These are phyloP conservation scores for Myochromella boudieri DNA, from an alignment of 768 basidiomycete species.

Conservation along the genomic window DNA sequence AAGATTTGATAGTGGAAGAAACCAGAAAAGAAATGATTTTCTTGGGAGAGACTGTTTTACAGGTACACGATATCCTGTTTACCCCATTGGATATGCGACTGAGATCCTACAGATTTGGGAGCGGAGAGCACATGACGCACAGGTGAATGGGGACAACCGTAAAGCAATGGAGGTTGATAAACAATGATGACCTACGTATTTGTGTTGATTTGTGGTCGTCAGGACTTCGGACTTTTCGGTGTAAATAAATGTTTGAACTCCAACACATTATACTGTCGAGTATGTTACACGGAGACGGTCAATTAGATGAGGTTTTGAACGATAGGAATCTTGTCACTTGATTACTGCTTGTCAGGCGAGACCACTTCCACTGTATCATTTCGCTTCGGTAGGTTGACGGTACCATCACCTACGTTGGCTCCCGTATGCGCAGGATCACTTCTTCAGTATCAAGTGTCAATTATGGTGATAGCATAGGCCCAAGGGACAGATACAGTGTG, in stretches of 20 bases:
- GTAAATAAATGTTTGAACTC: too few species aligned
- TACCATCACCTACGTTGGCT: not conserved
- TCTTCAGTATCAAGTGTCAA: slow-evolving; percentile 11
- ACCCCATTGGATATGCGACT: slow-evolving; percentile 10
- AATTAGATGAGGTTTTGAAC: too few species aligned
- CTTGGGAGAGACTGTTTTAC: slow-evolving; percentile 93
- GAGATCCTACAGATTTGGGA: slow-evolving; percentile 58
- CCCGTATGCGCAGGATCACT: not conserved
- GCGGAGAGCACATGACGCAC: slow-evolving; percentile 37
- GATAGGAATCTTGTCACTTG: not conserved
- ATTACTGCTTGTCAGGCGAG: slow-evolving; percentile 7
- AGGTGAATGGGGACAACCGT: slow-evolving; percentile 21
- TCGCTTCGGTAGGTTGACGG: not conserved
- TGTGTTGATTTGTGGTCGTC: too few species aligned
- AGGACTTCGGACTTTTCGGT: too few species aligned
- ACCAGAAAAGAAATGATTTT: slow-evolving; percentile 98
- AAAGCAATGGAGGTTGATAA: slow-evolving; percentile 31
- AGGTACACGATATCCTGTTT: slow-evolving; percentile 49
- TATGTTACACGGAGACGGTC: too few species aligned
- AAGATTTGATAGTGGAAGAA: slow-evolving; percentile 95
- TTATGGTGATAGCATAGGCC: not conserved
- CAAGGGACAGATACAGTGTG: not conserved
- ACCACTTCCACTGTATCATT: not conserved
- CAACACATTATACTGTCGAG: too few species aligned
- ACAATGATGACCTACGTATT: too few species aligned